Percentiles rank a stretch among this genome's conserved stretches.
These are phyloP conservation scores for Aspergillus sp. DNA, from an alignment of 2,329 filamentous ascomycete species.

Conservation along the genomic window DNA sequence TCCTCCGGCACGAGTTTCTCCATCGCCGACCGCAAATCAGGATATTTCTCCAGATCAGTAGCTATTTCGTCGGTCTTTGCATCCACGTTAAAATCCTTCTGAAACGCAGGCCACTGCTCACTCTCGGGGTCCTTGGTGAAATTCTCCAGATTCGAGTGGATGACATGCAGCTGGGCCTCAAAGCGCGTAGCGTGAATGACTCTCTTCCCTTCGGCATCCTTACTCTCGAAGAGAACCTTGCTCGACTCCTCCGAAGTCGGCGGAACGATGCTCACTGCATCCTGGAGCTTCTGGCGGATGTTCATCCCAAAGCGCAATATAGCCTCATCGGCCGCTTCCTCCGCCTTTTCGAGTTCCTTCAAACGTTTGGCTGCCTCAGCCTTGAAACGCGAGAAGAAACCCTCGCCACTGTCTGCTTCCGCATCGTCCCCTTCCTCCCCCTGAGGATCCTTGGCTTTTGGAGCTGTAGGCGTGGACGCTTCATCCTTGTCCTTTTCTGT, in stretches of 20 bases:
- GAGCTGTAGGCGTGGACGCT: conserved; percentile 20
- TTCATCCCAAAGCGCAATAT: conserved; percentile 85
- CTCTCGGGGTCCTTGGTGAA: conserved; percentile 75
- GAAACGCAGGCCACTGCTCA: conserved; percentile 67
- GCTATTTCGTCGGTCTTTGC: conserved; percentile 77
- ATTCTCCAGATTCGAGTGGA: conserved; percentile 74
- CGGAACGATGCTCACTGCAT: conserved; percentile 81
- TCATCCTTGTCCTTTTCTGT: conserved; percentile 22
- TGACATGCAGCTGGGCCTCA: conserved; percentile 90
- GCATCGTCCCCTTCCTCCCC: background rate
- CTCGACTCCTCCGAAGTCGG: conserved; percentile 48
- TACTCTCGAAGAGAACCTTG: conserved; percentile 83
- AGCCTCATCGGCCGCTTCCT: conserved; percentile 93
- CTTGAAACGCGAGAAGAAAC: conserved; percentile 68
- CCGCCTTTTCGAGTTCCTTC: conserved; percentile 81
- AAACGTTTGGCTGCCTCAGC: conserved; percentile 71
- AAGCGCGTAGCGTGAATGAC: conserved; percentile 92
- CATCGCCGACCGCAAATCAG: conserved; percentile 80
- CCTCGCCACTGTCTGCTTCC: conserved; percentile 34
- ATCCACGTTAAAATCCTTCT: conserved; percentile 66
- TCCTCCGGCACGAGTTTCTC: conserved; percentile 89
- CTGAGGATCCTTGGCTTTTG: conserved; percentile 7
- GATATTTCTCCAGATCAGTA: conserved; percentile 73
- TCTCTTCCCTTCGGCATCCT: conserved; percentile 77
- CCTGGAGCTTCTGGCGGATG: conserved; percentile 77